Conservation (phyloP, 1,139 yeast genomes). For the Pichia inconspicua region DNA sequence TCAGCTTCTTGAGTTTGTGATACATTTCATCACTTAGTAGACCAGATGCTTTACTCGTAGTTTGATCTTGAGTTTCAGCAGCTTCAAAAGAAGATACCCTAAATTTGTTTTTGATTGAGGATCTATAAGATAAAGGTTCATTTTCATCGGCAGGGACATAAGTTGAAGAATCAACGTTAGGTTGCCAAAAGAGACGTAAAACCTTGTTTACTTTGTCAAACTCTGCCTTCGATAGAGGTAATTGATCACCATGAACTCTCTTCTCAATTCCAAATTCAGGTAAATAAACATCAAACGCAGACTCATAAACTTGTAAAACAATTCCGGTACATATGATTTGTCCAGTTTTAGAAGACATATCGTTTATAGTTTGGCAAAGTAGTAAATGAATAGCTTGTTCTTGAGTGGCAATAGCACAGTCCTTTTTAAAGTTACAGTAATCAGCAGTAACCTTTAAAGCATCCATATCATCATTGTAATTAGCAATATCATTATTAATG, state of each 20-base stretch:
- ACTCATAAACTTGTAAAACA: constrained; percentile 87
- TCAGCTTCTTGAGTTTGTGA: constrained; percentile 42
- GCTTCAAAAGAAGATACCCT: constrained; percentile 67
- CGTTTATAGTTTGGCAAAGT: constrained; percentile 77
- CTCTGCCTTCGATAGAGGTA: constrained; percentile 88
- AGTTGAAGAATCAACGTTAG: constrained; percentile 84
- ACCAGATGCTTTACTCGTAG: constrained; percentile 29
- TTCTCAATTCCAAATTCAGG: constrained; percentile 97
- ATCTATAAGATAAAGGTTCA: constrained; percentile 65
- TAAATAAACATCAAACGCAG: constrained; percentile 87
- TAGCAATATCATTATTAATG: constrained; percentile 32
- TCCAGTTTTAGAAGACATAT: constrained; percentile 67
- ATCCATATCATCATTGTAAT: constrained; percentile 52
- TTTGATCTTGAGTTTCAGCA: constrained; percentile 47
- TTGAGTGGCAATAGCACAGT: constrained; percentile 88
- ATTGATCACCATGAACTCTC: constrained; percentile 95
- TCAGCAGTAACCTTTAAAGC: constrained; percentile 76
- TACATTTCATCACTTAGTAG: constrained; percentile 36
- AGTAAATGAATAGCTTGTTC: constrained; percentile 88
- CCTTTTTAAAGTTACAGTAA: constrained; percentile 91
- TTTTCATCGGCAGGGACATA: constrained; percentile 84
- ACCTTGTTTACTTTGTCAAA: constrained; percentile 63
- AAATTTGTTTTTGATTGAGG: constrained; percentile 70
- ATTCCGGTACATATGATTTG: constrained; percentile 81
- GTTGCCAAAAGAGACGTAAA: constrained; percentile 87